Percentiles rank a stretch among this genome's conserved stretches.
phyloP scores from a whole-genome alignment of 176 grass and related monocot genomes.

The Miscanthus lutarioriparius region DNA sequence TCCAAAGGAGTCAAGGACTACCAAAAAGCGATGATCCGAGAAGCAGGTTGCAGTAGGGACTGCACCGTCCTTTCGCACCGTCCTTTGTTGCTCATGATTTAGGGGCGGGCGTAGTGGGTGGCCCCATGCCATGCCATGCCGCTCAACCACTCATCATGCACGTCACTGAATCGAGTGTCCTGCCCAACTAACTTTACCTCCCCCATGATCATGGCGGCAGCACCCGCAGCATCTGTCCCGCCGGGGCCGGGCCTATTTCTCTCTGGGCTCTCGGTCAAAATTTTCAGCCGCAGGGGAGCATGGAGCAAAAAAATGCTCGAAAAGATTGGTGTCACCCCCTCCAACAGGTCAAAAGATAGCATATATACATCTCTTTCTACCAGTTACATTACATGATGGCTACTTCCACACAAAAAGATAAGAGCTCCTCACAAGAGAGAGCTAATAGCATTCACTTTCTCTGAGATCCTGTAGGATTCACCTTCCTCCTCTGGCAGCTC shows the following conservation, averaged over 20 bases:
- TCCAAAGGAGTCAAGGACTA: background rate
- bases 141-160: conserved; percentile 51
- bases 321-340: background rate
- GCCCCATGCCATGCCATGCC: conserved; percentile 33
- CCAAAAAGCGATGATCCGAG: background rate
- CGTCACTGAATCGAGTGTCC: conserved; percentile 40
- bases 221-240: conserved; percentile 23
- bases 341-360: conserved; percentile 33
- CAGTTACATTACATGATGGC: conserved; percentile 15
- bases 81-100: conserved; percentile 38
- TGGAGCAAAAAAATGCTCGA: background rate
- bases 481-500: conserved; percentile 34
- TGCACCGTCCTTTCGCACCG: background rate
- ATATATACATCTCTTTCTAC: conserved; percentile 7
- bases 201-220: conserved; percentile 5
- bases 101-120: conserved; percentile 20
- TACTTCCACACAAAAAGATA: conserved; percentile 32
- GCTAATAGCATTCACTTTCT: conserved; percentile 20
- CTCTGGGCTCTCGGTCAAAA: background rate
- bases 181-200: conserved; percentile 40
- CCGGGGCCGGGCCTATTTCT: conserved; percentile 21
- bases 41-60: conserved; percentile 7
- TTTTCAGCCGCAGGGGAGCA: background rate
- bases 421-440: background rate
- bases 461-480: background rate